A percentile compares a stretch with the other conserved stretches of the same genome.
These are phyloP conservation scores for Echinochloa phyllopogon DNA, from an alignment of 176 grass and related monocot genomes.

Conservation along the genomic window DNA sequence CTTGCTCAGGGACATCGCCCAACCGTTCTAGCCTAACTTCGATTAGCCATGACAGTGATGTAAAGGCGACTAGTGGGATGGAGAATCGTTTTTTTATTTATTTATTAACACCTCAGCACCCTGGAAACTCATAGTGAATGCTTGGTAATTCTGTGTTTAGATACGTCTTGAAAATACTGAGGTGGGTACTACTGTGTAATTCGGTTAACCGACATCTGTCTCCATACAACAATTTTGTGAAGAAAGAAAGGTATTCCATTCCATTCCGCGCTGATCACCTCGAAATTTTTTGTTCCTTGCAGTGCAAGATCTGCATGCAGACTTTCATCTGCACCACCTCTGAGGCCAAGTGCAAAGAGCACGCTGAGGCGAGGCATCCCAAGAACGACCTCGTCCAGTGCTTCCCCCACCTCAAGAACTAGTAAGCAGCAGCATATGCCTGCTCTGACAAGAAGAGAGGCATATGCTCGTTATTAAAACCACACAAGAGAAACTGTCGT, in stretches of 20 bases:
- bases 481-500: constrained; percentile 16
- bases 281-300: constrained; percentile 5
- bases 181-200: not conserved
- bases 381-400: constrained; percentile 78
- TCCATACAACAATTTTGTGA: not conserved
- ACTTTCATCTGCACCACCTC: constrained; percentile 99
- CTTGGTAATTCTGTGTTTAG: not conserved
- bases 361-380: constrained; percentile 95
- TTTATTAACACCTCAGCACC: not conserved
- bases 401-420: constrained; percentile 95
- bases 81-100: not conserved
- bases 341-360: constrained; percentile 95
- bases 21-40: not conserved
- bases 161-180: not conserved
- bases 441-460: constrained; percentile 20
- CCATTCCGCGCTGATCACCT: not conserved
- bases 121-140: not conserved
- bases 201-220: not conserved
- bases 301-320: constrained; percentile 99
- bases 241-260: not conserved
- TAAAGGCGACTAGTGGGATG: not conserved
- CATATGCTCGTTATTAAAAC: constrained; percentile 1
- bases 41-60: not conserved
- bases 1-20: not conserved
- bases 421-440: constrained; percentile 37